Evolutionary conservation across 2,329 filamentous ascomycete species (phyloP), one percentile per base, ranked within the genome.

Genomic region (Calonectria fujianensis): DNA sequence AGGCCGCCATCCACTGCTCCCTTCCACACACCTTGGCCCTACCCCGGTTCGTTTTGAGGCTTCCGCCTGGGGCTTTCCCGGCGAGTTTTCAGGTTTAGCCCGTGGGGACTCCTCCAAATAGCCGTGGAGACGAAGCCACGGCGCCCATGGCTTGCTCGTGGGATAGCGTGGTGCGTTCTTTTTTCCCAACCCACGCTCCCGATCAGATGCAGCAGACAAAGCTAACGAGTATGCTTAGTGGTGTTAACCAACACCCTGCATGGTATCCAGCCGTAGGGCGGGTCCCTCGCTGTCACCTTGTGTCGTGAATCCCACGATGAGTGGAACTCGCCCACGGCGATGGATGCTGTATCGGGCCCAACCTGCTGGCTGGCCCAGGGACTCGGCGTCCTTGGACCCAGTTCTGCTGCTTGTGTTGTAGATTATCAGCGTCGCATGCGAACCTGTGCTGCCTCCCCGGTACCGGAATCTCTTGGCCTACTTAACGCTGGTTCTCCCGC

Each of bases 391-490:
- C 11, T 39, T 31, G 61, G 18, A 20, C 52, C 61, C 9, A 27
- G 63, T 29, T 13, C 24, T n/a, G 29, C 50, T 51, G 31, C 50
- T 51, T 32, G 18, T 32, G 32, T 50, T 68, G 65, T 31, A n/a
- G 39, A 54, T 54, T 27, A 37, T 37, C 31, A 29, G 18, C 29
- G 50, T 57, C 13, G 8, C 45, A 57, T 68, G 24, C 35, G 41
- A 39, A 8, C 32, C n/a, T 29, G 9, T 31, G 41, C 50, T 52
- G 16, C 35, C n/a, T 68, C 65, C 65, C 45, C 61, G 61, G 32
- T 51, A 68, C 48, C 45, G 48, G 66, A 59, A 41, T 59, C 50
- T 68, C 66, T 59, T 45, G 37, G 61, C 61, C 61, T 65, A 65
- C 61, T 65, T 65, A 65, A 65, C 39, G 0, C 61, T 65, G 39